These are phyloP conservation scores for Ilyonectria mors-panacis DNA, from an alignment of 2,329 filamentous ascomycete species.

Conservation along the genomic window DNA sequence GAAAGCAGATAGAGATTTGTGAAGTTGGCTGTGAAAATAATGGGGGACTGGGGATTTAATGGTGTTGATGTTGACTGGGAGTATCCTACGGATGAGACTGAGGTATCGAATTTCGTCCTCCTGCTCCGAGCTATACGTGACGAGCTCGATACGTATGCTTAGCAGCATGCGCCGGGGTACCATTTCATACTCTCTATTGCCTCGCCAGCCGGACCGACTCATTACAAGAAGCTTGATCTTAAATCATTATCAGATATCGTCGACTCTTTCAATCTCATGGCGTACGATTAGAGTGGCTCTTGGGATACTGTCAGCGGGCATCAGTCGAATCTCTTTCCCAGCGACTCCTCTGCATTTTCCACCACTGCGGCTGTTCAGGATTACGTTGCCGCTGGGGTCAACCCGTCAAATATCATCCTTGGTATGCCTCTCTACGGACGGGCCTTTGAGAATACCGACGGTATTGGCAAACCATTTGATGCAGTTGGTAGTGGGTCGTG, in stretches of 20 bases:
- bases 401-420: slow-evolving; percentile 77
- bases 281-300: slow-evolving; percentile 81
- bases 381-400: slow-evolving; percentile 76
- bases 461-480: slow-evolving; percentile 74
- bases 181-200: slow-evolving; percentile 70
- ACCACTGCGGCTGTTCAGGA: slow-evolving; percentile 75
- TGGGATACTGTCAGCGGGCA: slow-evolving; percentile 78
- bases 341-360: slow-evolving; percentile 76
- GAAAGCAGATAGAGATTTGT: slow-evolving; percentile 79
- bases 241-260: slow-evolving; percentile 63
- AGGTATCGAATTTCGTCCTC: slow-evolving; percentile 61
- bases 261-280: slow-evolving; percentile 77
- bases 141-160: slow-evolving; percentile 65
- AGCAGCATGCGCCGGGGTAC: slow-evolving; percentile 60
- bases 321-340: slow-evolving; percentile 78
- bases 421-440: slow-evolving; percentile 77
- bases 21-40: slow-evolving; percentile 74
- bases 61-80: slow-evolving; percentile 62
- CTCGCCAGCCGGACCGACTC: slow-evolving; percentile 62
- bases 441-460: slow-evolving; percentile 62
- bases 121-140: slow-evolving; percentile 61
- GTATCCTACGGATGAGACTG: slow-evolving; percentile 53
- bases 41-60: slow-evolving; percentile 80
- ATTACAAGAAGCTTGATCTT: slow-evolving; percentile 66
- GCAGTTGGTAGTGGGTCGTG: slow-evolving; percentile 80